Evolutionary conservation across 192 early-diverging fungal species (phyloP), one percentile per base, ranked within the genome.

Genomic region (Pilaira anomala): DNA sequence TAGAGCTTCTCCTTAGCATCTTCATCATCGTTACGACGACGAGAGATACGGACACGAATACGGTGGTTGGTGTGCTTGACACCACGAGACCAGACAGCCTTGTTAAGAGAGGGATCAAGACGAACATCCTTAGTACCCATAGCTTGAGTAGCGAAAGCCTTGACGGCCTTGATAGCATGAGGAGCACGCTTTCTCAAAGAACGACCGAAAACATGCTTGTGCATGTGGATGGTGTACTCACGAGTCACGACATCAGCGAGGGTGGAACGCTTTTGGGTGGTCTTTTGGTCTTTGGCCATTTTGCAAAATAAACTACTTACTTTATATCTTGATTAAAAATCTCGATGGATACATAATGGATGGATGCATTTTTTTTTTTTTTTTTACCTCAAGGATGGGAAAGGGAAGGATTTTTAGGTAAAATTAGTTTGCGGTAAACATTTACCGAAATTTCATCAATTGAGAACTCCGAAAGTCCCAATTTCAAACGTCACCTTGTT

Each of bases 171-270:
- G 75, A 98, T 81, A 65, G 97, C 94, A 65, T 86, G 87, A 62
- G 97, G 97, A 51, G 93, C 91, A 76, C 97, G 91, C 87, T 95
- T 97, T 87, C 95, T 97, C 87, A 97, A 98, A 71, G 62, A 57
- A 48, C 68, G 82, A 68, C 87, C 88, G 63, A 83, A 80, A 68
- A 98, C 90, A 64, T 83, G 83, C 86, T 95, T 95, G 93, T 97
- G 95, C 71, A 98, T 80, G 90, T 98, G 93, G 81, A 98, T 98
- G 76, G 97, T 98, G 90, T 94, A 96, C 73, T 98, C 97, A 74
- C 94, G 88, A 71, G 94, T 95, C 70, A 98, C 90, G 71, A 95
- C 94, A 83, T 93, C 88, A 75, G 84, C 76, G 71, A 90, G 80
- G 57, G 88, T 87, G 59, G 88, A 91, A 74, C 89, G 88, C 86